Evolutionary conservation across 257 asterid species (phyloP).

Genomic region (Solanum phureja): DNA sequence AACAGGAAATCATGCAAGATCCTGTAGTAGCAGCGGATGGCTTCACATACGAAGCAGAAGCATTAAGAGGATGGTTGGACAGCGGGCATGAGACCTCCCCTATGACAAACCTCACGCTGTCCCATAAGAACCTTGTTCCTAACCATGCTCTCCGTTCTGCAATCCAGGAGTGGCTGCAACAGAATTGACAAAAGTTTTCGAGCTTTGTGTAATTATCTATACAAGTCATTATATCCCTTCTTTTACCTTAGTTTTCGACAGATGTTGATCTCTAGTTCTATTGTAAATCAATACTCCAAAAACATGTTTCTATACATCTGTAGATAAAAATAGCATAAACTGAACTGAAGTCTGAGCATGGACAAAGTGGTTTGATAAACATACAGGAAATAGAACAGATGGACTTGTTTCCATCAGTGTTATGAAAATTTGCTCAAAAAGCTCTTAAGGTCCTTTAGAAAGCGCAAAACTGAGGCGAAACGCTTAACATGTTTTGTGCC

Average conservation of each 20-base stretch:
- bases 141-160: constrained; percentile 87
- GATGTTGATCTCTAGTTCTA: not conserved
- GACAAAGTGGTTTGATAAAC: not conserved
- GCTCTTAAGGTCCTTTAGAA: not conserved
- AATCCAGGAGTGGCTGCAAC: constrained; percentile 82
- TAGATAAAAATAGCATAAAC: not conserved
- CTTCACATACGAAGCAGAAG: constrained; percentile 80
- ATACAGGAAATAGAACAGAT: not conserved
- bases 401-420: not conserved
- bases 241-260: not conserved
- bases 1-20: constrained; percentile 87
- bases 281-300: not conserved
- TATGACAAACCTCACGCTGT: constrained; percentile 61
- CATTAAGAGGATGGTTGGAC: constrained; percentile 81
- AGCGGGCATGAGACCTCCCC: constrained; percentile 80
- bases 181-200: constrained; percentile 11
- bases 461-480: not conserved
- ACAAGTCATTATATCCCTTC: not conserved
- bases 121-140: constrained; percentile 47
- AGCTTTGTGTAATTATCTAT: not conserved
- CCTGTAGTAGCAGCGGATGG: constrained; percentile 96
- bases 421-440: not conserved
- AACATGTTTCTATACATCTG: not conserved
- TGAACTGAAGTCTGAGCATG: not conserved
- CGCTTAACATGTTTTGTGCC: not conserved